phyloP scores from a whole-genome alignment of 1,284 basidiomycete species.

The Lentinula novae-zelandiae region DNA sequence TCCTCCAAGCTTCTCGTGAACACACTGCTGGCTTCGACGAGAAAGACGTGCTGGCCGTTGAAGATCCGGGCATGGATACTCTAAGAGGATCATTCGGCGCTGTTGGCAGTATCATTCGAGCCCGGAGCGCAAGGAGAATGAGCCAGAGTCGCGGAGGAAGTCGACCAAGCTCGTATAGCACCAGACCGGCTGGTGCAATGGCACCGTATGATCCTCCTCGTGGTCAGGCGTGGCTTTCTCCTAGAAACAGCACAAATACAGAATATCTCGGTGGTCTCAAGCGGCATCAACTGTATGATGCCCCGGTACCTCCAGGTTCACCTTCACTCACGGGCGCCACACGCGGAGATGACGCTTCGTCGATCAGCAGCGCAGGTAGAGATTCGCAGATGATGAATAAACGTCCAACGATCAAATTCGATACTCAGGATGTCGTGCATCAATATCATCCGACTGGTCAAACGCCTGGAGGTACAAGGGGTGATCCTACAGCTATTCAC shows the following conservation, averaged over 20 bases:
- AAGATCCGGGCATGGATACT: slow-evolving; percentile 86
- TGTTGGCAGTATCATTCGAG: slow-evolving; percentile 86
- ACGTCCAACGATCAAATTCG: slow-evolving; percentile 73
- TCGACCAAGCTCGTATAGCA: slow-evolving; percentile 23
- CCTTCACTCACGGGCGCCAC: slow-evolving; percentile 12
- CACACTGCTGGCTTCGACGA: slow-evolving; percentile 64
- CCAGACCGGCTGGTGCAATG: slow-evolving; percentile 34
- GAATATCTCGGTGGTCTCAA: slow-evolving; percentile 40
- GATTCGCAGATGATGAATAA: slow-evolving; percentile 33
- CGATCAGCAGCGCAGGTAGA: slow-evolving; percentile 21
- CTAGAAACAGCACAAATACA: slow-evolving; percentile 19
- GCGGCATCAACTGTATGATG: slow-evolving; percentile 80
- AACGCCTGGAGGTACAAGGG: slow-evolving; percentile 37
- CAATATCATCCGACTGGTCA: slow-evolving; percentile 54
- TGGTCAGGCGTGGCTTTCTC: slow-evolving; percentile 18
- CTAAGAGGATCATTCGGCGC: slow-evolving; percentile 88
- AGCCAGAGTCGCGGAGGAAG: slow-evolving; percentile 48
- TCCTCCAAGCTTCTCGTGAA: slow-evolving; percentile 72
- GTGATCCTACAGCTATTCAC: slow-evolving; percentile 47
- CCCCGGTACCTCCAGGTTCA: slow-evolving; percentile 48
- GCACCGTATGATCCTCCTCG: slow-evolving; percentile 28
- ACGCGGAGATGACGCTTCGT: slow-evolving; percentile 18
- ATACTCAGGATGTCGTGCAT: slow-evolving; percentile 66
- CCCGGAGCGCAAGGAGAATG: slow-evolving; percentile 60
- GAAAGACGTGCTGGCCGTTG: slow-evolving; percentile 49